Evolutionary conservation across 129 eudicot species (phyloP), one percentile per base, ranked within the genome.

Genomic region (Arctium minus): DNA sequence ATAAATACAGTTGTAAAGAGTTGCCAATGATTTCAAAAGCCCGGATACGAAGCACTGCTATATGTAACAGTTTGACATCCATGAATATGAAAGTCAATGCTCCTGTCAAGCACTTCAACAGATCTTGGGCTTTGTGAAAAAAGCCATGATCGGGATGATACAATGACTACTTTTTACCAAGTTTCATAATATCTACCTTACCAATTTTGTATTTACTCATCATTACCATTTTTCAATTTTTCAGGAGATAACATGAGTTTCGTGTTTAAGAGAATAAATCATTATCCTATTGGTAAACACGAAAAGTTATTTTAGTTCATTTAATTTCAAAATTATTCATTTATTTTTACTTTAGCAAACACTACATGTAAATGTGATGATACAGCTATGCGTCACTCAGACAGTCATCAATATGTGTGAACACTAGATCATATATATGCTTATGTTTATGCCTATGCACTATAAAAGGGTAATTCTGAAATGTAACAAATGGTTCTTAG

Each of bases 71-170:
- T 31, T 62, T 46, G 56, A 46, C 46, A 46, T 46, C 56, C 56
- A 46, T 46, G 64, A 50, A 53, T 48, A 31, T 89, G 87, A 87
- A 96, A 96, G 89, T 78, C 86, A 40, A 96, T 96, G 81, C 88
- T 86, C 65, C 82, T 78, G 40, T 93, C 99, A 80, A 96, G 93
- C 81, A 96, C 97, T 11, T 97, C 97, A 80, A 96, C 99, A 13
- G 99, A 90, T 15, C 85, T 83, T 40, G 97, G 92, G 42, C 88
- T 87, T 82, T 90, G 93, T 29, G 97, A 92, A 74, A 96, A 83
- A 96, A 5, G 27, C 99, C 99, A 81, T 88, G 94, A n/a, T 90
- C 75, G 1, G 97, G 93, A 80, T 96, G 84, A 67, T 93, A 96
- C 69, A 96, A 82, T n/a, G 97, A 22, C 27, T 22, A 22, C 27